Conservation (phyloP, 768 basidiomycete genomes). For the Tephrocybe sp. region DNA sequence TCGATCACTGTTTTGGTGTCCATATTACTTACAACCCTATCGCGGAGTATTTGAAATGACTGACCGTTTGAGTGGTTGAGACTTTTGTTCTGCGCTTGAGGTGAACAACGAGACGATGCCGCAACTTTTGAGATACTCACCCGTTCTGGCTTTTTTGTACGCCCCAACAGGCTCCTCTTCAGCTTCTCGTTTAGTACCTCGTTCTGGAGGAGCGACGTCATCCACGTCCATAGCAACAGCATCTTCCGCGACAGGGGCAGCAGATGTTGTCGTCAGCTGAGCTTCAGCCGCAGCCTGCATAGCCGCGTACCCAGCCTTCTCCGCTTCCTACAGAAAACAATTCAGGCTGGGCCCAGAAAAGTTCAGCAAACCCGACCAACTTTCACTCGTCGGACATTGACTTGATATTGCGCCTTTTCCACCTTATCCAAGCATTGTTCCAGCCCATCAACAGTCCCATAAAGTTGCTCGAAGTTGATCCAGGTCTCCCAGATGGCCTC, state of each 20-base stretch:
- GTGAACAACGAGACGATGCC: neutral
- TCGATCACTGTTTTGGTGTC: slow-evolving; percentile 65
- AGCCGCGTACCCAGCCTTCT: slow-evolving; percentile 54
- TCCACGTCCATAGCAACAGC: slow-evolving; percentile 17
- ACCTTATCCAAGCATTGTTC: slow-evolving; percentile 63
- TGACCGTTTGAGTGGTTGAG: slow-evolving; percentile 60
- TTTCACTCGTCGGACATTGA: slow-evolving; percentile 63
- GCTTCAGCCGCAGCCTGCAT: slow-evolving; percentile 44
- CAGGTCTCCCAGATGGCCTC: slow-evolving; percentile 93
- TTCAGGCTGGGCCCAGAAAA: too few relatives aligned
- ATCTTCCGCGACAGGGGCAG: slow-evolving; percentile 20
- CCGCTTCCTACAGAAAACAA: slow-evolving; percentile 51
- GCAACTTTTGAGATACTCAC: slow-evolving; percentile 37
- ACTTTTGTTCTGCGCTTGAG: slow-evolving; percentile 39
- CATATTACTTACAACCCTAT: neutral
- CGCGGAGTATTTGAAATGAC: slow-evolving; percentile 2
- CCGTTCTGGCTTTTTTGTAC: slow-evolving; percentile 62
- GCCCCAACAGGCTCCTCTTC: slow-evolving; percentile 49
- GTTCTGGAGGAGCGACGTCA: slow-evolving; percentile 37
- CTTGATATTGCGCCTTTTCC: slow-evolving; percentile 61
- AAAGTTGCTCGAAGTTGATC: slow-evolving; percentile 81
- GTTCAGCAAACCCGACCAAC: too few relatives aligned
- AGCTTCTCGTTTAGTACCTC: slow-evolving; percentile 61
- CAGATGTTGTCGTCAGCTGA: slow-evolving; percentile 33
- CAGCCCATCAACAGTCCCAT: slow-evolving; percentile 71